Evolutionary conservation across 2,329 filamentous ascomycete species (phyloP).

Genomic region (Sarocladium oryzae): DNA sequence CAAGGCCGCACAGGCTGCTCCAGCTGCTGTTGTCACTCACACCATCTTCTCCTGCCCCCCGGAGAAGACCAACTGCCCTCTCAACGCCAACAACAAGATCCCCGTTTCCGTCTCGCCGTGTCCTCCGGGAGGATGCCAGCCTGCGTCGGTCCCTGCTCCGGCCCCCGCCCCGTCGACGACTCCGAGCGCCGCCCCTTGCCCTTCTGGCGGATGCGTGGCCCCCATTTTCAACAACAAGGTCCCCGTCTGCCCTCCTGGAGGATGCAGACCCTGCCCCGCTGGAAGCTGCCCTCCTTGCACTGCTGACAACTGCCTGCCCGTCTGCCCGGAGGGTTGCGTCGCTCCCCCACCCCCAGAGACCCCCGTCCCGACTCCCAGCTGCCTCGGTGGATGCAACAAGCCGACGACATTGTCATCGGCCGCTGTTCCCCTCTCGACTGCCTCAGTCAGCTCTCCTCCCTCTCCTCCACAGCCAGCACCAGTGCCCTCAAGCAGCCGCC

Average conservation of each 20-base stretch:
- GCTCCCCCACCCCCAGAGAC: conserved; percentile 11
- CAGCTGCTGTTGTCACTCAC: not conserved
- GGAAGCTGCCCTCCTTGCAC: conserved; percentile 8
- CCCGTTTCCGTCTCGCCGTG: not conserved
- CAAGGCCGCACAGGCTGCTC: not conserved
- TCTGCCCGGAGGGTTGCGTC: conserved; percentile 6
- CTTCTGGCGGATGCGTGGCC: not conserved
- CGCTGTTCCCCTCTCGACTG: not conserved
- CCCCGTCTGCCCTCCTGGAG: conserved; percentile 6
- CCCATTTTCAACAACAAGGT: conserved; percentile 1
- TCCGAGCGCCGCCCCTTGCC: not conserved
- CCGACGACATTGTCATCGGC: not conserved
- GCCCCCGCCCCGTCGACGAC: not conserved
- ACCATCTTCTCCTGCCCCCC: conserved; percentile 11
- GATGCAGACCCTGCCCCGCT: not conserved
- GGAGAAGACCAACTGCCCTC: conserved; percentile 4
- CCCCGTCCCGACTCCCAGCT: not conserved
- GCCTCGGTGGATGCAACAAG: not conserved
- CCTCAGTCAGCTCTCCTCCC: not conserved
- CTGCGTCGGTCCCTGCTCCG: not conserved
- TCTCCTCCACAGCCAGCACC: not conserved
- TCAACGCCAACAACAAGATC: not conserved
- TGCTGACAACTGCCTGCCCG: not conserved
- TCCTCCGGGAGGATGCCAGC: conserved; percentile 1
- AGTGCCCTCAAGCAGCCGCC: not conserved